Evolutionary conservation across 768 basidiomycete species (phyloP).

Genomic region (Calocybe gangraenosa): DNA sequence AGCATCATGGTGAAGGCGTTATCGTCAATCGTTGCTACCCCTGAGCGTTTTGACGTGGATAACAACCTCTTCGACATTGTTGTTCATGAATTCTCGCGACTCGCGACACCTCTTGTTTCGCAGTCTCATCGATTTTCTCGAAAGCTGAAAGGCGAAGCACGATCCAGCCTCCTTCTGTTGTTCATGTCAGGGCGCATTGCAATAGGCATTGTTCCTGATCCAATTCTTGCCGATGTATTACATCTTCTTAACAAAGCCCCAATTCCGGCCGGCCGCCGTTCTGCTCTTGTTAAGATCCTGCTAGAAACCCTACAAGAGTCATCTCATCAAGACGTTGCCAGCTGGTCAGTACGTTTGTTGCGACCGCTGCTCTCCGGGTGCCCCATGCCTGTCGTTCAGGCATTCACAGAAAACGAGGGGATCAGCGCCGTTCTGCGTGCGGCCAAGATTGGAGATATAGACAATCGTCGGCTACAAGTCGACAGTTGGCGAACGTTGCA

Average conservation of each 20-base stretch:
- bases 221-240: constrained; percentile 30
- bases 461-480: constrained; percentile 33
- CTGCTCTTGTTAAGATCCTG: constrained; percentile 26
- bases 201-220: constrained; percentile 25
- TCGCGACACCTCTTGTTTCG: constrained; percentile 27
- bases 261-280: constrained; percentile 20
- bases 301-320: constrained; percentile 26
- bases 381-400: constrained; percentile 21
- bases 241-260: constrained; percentile 31
- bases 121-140: constrained; percentile 25
- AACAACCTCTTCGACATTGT: constrained; percentile 27
- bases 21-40: constrained; percentile 26
- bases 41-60: constrained; percentile 26
- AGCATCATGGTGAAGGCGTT: constrained; percentile 30
- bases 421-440: constrained; percentile 30
- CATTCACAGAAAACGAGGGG: constrained; percentile 30
- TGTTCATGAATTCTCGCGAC: constrained; percentile 27
- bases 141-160: constrained; percentile 22
- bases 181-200: constrained; percentile 30
- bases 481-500: constrained; percentile 35
- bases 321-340: constrained; percentile 26
- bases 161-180: constrained; percentile 31
- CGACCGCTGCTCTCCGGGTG: constrained; percentile 26
- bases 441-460: constrained; percentile 28
- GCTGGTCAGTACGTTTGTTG: constrained; percentile 31